A percentile compares a stretch with the other conserved stretches of the same genome.
phyloP scores from a whole-genome alignment of 768 basidiomycete genomes.

The Tylopilus plumbeoviolaceoides region DNA sequence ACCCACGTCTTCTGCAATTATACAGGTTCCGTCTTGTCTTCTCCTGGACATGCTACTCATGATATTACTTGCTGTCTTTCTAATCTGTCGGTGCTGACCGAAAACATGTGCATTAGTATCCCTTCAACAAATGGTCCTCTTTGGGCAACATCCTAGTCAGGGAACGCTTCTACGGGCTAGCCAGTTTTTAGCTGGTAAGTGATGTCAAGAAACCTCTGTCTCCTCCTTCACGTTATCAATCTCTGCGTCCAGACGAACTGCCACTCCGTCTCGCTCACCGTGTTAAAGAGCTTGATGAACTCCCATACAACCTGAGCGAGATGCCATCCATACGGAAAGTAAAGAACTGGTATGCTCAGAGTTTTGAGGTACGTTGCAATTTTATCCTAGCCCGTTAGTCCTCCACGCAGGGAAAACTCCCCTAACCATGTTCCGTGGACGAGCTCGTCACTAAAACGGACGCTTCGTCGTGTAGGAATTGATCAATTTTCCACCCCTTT shows the following conservation, averaged over 20 bases:
- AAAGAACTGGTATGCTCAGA: conserved; percentile 99
- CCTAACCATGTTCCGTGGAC: neutral
- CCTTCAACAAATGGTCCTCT: conserved; percentile 95
- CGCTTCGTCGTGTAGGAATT: conserved; percentile 60
- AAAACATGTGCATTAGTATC: conserved; percentile 57
- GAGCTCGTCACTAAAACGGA: conserved; percentile 1
- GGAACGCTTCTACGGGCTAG: conserved; percentile 91
- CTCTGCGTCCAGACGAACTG: conserved; percentile 64
- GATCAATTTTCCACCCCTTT: conserved; percentile 77
- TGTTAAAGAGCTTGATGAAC: conserved; percentile 90
- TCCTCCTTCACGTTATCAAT: neutral
- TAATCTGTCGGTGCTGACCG: conserved; percentile 8
- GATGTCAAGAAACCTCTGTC: no score
- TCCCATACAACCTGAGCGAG: conserved; percentile 85
- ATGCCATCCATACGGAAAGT: conserved; percentile 94
- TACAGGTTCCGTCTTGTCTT: neutral
- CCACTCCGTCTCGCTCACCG: conserved; percentile 94
- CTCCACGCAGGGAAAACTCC: neutral
- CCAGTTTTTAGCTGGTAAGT: conserved; percentile 77
- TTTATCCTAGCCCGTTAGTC: neutral
- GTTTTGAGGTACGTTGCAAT: conserved; percentile 76
- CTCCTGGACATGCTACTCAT: neutral
- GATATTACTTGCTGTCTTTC: neutral
- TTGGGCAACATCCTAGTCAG: conserved; percentile 93
- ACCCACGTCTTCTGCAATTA: no score